Percentiles rank a stretch among this genome's conserved stretches.
These are phyloP conservation scores for Lepidium campestre DNA, from an alignment of 441 rosid species.

Conservation along the genomic window DNA sequence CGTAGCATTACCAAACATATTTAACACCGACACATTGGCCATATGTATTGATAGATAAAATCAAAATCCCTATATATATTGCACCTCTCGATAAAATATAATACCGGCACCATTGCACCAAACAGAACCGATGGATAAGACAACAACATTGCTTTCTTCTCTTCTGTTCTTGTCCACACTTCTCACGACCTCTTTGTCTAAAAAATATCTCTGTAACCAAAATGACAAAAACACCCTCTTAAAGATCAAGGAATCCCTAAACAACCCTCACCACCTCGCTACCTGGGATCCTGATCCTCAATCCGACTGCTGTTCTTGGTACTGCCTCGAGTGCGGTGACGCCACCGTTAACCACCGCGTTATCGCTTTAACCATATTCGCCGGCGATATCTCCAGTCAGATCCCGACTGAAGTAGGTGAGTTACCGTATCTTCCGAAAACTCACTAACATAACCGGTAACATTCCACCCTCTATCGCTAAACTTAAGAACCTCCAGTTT, in stretches of 20 bases:
- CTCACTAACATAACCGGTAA: slow-evolving; percentile 52
- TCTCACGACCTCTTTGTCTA: slow-evolving; percentile 18
- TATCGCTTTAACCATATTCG: slow-evolving; percentile 35
- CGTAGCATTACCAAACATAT: too few relatives aligned
- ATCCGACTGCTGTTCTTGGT: slow-evolving; percentile 74
- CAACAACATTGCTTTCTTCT: background rate
- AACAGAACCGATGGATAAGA: background rate
- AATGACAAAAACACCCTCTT: slow-evolving; percentile 39
- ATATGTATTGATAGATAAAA: too few relatives aligned
- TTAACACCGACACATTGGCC: too few relatives aligned
- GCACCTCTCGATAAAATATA: too few relatives aligned
- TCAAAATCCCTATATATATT: too few relatives aligned
- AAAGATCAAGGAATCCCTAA: slow-evolving; percentile 33
- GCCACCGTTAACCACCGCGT: slow-evolving; percentile 56
- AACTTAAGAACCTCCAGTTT: slow-evolving; percentile 37
- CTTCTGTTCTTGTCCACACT: slow-evolving; percentile 15
- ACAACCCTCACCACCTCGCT: slow-evolving; percentile 44
- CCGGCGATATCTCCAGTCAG: slow-evolving; percentile 36
- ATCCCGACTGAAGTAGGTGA: slow-evolving; percentile 45
- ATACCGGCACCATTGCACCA: too few relatives aligned
- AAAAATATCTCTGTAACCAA: slow-evolving; percentile 35
- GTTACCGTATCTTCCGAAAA: slow-evolving; percentile 38
- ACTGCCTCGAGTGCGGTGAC: slow-evolving; percentile 45
- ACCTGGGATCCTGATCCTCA: slow-evolving; percentile 47
- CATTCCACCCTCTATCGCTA: slow-evolving; percentile 41